These are phyloP conservation scores for Atractiella rhizophila DNA, from an alignment of 768 basidiomycete genomes.

Conservation along the genomic window DNA sequence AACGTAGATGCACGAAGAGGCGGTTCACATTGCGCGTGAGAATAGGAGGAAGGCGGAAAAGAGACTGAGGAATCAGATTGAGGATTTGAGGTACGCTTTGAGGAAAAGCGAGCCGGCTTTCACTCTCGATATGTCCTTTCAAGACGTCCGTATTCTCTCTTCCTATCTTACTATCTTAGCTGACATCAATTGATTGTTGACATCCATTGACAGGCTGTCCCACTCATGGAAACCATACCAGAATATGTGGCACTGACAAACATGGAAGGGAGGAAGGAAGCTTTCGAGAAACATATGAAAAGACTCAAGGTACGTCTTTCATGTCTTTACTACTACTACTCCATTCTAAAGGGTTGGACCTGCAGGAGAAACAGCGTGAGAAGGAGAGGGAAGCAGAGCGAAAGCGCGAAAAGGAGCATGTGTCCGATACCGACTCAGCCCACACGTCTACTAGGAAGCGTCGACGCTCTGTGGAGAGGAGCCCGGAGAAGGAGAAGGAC, in stretches of 20 bases:
- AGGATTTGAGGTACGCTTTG: constrained; percentile 83
- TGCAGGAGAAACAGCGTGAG: constrained; percentile 11
- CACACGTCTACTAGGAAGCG: background rate
- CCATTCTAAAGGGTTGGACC: constrained; percentile 26
- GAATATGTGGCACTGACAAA: constrained; percentile 68
- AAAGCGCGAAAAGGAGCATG: too few species aligned
- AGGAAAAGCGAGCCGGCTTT: constrained; percentile 65
- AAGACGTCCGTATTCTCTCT: constrained; percentile 33
- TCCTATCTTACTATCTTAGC: background rate
- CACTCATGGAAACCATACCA: constrained; percentile 50
- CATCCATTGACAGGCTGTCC: constrained; percentile 30
- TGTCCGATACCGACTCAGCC: too few species aligned
- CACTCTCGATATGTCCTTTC: constrained; percentile 48
- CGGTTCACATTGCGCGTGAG: constrained; percentile 55
- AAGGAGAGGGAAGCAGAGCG: constrained; percentile 7
- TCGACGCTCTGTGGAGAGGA: background rate
- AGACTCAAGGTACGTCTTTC: constrained; percentile 46
- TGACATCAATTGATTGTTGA: background rate
- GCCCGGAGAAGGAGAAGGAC: background rate
- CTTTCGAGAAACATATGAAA: constrained; percentile 68
- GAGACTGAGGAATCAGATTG: constrained; percentile 60
- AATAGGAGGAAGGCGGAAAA: constrained; percentile 53
- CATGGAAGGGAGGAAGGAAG: constrained; percentile 53
- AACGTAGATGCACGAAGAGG: constrained; percentile 41
- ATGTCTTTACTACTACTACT: background rate